Base-by-base conservation (phyloP, 129 eudicot genomes). In the Lonicera japonica region DNA sequence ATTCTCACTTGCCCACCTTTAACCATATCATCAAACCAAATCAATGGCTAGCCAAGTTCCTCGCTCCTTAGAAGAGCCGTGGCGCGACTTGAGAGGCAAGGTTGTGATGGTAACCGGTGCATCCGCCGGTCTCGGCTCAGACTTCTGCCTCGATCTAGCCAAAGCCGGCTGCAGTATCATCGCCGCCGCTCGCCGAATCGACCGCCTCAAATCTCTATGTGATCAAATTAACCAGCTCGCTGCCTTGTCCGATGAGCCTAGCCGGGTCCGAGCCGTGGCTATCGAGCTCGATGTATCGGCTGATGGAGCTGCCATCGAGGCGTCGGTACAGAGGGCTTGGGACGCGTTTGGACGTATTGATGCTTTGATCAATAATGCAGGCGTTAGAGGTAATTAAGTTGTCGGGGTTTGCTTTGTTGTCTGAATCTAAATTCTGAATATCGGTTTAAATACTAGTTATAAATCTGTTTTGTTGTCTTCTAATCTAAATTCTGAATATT, bases 41-140 rank as follows among this genome's bases (percentile, higher is more conserved):
- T n/a, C 5, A 47, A 64, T 60, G 67, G 54, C 40, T 14, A 45
- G 39, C 11, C 56, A 11, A 3, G 65, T 40, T 18, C 13, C 25
- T 3, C 2, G 39, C 15, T 5, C 18, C 22, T 54, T 81, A n/a
- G n/a, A n/a, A 21, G 94, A 82, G 73, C 83, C 85, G 18, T 85
- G 94, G 94, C 48, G 62, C 17, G 73, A 77, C n/a, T 59, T 90
- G 9, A 58, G 34, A 7, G 83, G 73, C 21, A 90, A 86, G 58
- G 82, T 83, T 1, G 95, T 90, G 51, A 59, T 86, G 89, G 94
- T 90, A 5, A 90, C 97, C 40, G 97, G 97, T 19, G 97, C 97
- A 0, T 90, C 97, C 4, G 77, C 96, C 0, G 96, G 96, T 0
- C 67, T 85, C 1, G 96, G 95, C 45, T 56, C 80, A 0, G 95